A percentile compares a stretch with the other conserved stretches of the same genome.
Evolutionary conservation across 1,139 yeast species (phyloP).

Genomic region (Saccharomyces hybrid): DNA sequence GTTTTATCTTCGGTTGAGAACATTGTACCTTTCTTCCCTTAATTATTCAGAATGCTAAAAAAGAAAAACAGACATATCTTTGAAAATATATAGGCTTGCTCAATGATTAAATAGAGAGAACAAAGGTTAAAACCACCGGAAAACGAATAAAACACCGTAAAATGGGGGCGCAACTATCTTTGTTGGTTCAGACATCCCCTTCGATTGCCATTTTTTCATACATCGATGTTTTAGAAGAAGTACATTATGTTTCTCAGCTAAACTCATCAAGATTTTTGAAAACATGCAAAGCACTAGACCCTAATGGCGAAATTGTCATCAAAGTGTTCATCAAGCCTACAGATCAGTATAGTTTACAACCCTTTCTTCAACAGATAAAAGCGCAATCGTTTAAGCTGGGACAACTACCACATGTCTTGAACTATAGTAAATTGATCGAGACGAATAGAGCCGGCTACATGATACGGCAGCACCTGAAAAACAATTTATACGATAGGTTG

Average conservation of each 20-base stretch:
- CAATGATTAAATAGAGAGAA: background rate
- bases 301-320: constrained; percentile 62
- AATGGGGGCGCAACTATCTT: constrained; percentile 85
- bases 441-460: constrained; percentile 90
- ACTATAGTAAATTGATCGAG: constrained; percentile 69
- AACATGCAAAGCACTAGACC: constrained; percentile 70
- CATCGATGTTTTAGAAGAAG: constrained; percentile 64
- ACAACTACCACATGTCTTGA: constrained; percentile 55
- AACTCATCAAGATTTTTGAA: constrained; percentile 78
- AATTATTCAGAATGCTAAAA: background rate
- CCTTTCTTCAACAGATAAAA: constrained; percentile 17
- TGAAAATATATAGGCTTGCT: background rate
- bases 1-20: background rate
- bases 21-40: background rate
- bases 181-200: constrained; percentile 83
- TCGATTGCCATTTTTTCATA: constrained; percentile 90
- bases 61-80: constrained; percentile 4
- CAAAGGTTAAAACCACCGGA: background rate
- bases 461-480: constrained; percentile 70
- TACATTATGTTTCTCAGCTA: constrained; percentile 65
- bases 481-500: constrained; percentile 76
- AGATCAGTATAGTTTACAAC: constrained; percentile 34
- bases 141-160: background rate
- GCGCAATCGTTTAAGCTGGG: constrained; percentile 34
- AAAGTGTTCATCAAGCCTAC: constrained; percentile 77